These are phyloP conservation scores for Sinapis alba DNA, from an alignment of 441 rosid genomes.

Conservation along the genomic window DNA sequence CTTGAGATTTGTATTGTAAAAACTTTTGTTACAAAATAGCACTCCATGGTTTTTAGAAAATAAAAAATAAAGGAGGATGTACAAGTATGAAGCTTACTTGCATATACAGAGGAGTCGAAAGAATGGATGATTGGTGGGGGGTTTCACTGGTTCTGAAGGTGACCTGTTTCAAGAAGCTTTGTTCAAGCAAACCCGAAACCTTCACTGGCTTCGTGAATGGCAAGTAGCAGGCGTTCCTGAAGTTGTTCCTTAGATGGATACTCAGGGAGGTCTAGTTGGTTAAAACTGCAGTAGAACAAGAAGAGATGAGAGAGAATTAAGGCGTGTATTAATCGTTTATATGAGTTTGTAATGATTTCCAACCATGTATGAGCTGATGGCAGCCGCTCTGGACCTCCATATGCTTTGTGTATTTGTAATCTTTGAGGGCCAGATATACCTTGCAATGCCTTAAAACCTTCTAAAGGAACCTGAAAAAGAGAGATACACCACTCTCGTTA, in stretches of 20 bases:
- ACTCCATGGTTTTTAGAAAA: too few species aligned
- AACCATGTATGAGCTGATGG: slow-evolving; percentile 99
- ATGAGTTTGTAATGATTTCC: slow-evolving; percentile 23
- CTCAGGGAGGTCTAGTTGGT: slow-evolving; percentile 97
- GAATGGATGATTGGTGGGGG: slow-evolving; percentile 16
- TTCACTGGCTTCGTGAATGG: slow-evolving; percentile 96
- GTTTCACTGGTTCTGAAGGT: too few species aligned
- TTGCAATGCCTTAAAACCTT: slow-evolving; percentile 93
- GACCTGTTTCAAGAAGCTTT: background rate
- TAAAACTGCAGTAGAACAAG: slow-evolving; percentile 60
- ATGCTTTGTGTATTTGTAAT: slow-evolving; percentile 97
- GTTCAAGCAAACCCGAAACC: slow-evolving; percentile 94
- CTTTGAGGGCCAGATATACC: slow-evolving; percentile 98
- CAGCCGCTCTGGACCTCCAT: slow-evolving; percentile 92
- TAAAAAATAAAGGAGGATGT: too few species aligned
- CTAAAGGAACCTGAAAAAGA: slow-evolving; percentile 82
- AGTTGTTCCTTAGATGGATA: slow-evolving; percentile 83
- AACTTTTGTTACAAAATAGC: too few species aligned
- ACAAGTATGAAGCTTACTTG: slow-evolving; percentile 9
- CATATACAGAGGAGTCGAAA: slow-evolving; percentile 31
- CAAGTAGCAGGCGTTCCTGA: slow-evolving; percentile 83
- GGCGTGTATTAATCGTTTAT: too few species aligned
- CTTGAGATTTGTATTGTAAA: background rate
- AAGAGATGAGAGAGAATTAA: too few species aligned
- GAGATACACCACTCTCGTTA: background rate